Evolutionary conservation across 169 alveolate species (phyloP).

Genomic region (Hepatocystis sp.): DNA sequence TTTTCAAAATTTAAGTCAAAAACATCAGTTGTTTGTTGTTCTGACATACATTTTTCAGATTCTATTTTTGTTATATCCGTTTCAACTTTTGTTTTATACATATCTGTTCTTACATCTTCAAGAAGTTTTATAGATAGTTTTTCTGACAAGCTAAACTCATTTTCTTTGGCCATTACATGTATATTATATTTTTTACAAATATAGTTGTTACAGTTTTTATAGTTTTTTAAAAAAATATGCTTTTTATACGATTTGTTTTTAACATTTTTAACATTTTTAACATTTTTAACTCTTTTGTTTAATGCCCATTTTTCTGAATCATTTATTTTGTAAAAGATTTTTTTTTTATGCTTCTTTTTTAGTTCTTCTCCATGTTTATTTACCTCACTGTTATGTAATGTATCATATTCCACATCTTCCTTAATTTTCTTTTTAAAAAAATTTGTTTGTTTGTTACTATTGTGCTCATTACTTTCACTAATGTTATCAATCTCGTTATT

Average conservation of each 20-base stretch:
- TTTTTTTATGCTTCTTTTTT: not conserved
- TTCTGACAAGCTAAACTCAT: slow-evolving; percentile 22
- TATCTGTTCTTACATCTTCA: slow-evolving; percentile 19
- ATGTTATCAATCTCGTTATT: not conserved
- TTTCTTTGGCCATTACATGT: not conserved
- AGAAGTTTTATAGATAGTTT: slow-evolving; percentile 24
- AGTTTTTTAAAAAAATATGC: too few species aligned
- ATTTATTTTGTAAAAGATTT: not conserved
- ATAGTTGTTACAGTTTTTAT: too few species aligned
- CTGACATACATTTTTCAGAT: not conserved
- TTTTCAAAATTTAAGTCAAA: slow-evolving; percentile 51
- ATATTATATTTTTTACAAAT: too few species aligned
- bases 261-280: too few species aligned
- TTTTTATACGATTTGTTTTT: too few species aligned
- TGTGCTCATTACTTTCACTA: too few species aligned
- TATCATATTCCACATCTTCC: too few species aligned
- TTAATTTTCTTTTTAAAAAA: too few species aligned
- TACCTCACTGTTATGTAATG: too few species aligned
- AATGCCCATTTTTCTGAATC: too few species aligned
- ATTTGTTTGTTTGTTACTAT: too few species aligned
- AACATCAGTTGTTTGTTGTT: slow-evolving; percentile 9
- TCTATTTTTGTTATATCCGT: not conserved
- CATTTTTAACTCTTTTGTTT: too few species aligned
- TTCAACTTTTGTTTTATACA: not conserved
- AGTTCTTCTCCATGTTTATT: not conserved